phyloP scores from a whole-genome alignment of 202 grass and related monocot genomes.

The Setaria italica region DNA sequence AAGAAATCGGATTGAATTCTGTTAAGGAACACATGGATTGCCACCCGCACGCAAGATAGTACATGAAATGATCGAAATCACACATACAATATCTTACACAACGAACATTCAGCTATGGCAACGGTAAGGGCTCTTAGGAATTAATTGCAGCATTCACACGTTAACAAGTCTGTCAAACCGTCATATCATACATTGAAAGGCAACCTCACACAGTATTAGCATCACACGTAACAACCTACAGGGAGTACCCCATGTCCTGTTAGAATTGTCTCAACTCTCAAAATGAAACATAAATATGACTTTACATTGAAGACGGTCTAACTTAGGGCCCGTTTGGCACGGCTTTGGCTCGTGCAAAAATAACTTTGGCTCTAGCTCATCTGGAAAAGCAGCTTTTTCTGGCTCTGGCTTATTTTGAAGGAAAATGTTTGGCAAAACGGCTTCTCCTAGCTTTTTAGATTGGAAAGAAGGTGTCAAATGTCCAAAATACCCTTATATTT shows the following conservation, averaged over 20 bases:
- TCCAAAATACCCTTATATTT: too few species aligned
- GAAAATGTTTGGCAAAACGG: too few species aligned
- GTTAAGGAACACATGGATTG: neutral
- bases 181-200: constrained; percentile 34
- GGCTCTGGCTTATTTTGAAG: too few species aligned
- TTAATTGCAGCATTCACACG: neutral
- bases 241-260: constrained; percentile 32
- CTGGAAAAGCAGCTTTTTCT: too few species aligned
- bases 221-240: constrained; percentile 32
- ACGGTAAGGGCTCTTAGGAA: neutral
- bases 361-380: too few species aligned
- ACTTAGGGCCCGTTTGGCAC: too few species aligned
- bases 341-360: too few species aligned
- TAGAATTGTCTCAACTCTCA: constrained; percentile 40
- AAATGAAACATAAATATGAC: too few species aligned
- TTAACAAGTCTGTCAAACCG: neutral
- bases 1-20: neutral
- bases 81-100: neutral
- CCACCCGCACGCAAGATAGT: neutral
- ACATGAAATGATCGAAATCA: neutral
- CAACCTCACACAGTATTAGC: constrained; percentile 20
- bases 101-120: neutral
- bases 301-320: too few species aligned
- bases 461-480: too few species aligned
- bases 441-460: too few species aligned